Evolutionary conservation across 208 protist genomes (phyloP).

Genomic region (Acanthamoeba culbertsoni): DNA sequence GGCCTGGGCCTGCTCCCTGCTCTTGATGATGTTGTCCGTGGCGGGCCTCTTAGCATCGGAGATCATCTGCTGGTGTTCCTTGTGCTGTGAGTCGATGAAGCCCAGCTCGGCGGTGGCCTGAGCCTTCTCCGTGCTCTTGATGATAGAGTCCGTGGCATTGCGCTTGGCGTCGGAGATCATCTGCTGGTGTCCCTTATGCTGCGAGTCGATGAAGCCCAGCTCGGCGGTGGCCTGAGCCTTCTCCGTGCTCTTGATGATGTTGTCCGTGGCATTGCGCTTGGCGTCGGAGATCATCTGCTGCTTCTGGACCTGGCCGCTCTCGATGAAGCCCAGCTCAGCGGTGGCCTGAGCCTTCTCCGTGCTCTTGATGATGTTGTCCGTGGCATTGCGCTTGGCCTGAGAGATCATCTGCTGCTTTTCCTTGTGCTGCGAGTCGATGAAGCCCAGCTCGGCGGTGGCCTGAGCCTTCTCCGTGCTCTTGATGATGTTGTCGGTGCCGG

Average conservation of each 20-base stretch:
- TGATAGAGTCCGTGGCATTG: background rate
- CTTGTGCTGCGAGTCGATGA: background rate
- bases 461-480: background rate
- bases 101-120: slow-evolving; percentile 30
- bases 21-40: slow-evolving; percentile 37
- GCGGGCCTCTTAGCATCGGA: slow-evolving; percentile 23
- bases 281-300: slow-evolving; percentile 41
- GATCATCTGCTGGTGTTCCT: slow-evolving; percentile 5
- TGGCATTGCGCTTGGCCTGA: background rate
- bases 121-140: background rate
- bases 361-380: slow-evolving; percentile 45
- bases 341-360: slow-evolving; percentile 23
- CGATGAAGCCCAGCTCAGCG: slow-evolving; percentile 36
- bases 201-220: background rate
- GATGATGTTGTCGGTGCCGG: slow-evolving; percentile 34
- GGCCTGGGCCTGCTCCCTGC: slow-evolving; percentile 8
- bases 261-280: background rate
- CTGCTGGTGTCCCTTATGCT: background rate
- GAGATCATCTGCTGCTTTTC: slow-evolving; percentile 11
- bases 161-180: slow-evolving; percentile 56
- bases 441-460: slow-evolving; percentile 37
- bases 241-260: slow-evolving; percentile 22
- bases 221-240: slow-evolving; percentile 18
- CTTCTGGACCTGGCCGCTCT: background rate
- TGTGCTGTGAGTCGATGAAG: slow-evolving; percentile 24